Base-by-base conservation (phyloP, 306 rosid genomes). In the Cucurbita moschata region DNA sequence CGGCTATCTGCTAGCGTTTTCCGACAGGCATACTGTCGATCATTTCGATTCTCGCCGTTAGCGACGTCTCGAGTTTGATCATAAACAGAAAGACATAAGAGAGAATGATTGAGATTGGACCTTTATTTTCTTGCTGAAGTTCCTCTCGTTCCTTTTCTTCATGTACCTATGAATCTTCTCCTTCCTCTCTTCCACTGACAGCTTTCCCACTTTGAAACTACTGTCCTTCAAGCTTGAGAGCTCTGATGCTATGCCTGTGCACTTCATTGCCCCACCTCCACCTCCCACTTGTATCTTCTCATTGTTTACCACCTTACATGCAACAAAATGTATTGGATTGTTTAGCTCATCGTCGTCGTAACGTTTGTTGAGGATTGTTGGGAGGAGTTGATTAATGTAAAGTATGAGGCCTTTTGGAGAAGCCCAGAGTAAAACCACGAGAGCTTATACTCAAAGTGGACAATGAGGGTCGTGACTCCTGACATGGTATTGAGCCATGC, bases 51-150 rank as follows among this genome's bases (percentile, higher is more conserved):
- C 16, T 2, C 44, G n/a, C 39, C 40, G 26, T 85, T 50, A 83
- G 81, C 44, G 30, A 74, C n/a, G 69, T 10, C 59, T 54, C 62
- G 4, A 73, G 75, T 77, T 66, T 18, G 49, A 13, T 23, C 14
- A 13, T 49, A 15, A 50, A 50, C 14, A 50, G 26, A 30, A 30
- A 30, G 35, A 30, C 35, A 30, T 30, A 30, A 30, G 49, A 16
- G n/a, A 52, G 64, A 58, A 14, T 46, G 38, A 71, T 55, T 26
- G 7, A 18, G 47, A 61, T 9, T 10, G 7, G 38, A 94, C 99
- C 99, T 94, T 94, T 78, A 94, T 94, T 82, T 94, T 94, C 89
- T 94, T 94, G 89, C 96, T 94, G 92, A 91, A 94, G 75, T 94
- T 94, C 77, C 99, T 87, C 77, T 94, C 96, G 59, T 85, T 86